Conservation (phyloP, 192 early-diverging fungal genomes). For the Rhizophlyctis rosea region DNA sequence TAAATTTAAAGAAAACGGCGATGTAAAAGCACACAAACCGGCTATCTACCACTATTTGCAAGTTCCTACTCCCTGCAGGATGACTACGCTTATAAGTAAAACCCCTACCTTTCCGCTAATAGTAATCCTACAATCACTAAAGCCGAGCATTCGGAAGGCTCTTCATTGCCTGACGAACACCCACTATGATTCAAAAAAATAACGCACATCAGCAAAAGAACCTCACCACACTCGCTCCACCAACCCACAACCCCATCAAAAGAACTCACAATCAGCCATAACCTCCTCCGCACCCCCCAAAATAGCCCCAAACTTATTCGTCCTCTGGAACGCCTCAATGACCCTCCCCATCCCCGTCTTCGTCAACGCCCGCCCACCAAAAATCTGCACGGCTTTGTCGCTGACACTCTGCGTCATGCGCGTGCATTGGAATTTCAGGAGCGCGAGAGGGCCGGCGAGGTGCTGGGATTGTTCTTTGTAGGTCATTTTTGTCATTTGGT, state of each 20-base stretch:
- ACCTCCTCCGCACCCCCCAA: constrained; percentile 47
- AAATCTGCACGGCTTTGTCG: constrained; percentile 70
- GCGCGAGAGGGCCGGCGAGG: constrained; percentile 64
- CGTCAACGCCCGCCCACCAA: constrained; percentile 70
- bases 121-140: background rate
- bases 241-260: background rate
- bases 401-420: constrained; percentile 56
- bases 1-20: no score
- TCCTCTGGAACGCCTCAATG: constrained; percentile 63
- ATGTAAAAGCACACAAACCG: no score
- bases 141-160: constrained; percentile 29
- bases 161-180: constrained; percentile 61
- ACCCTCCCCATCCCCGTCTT: constrained; percentile 67
- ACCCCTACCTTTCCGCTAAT: no score
- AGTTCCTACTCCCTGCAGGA: no score
- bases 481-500: constrained; percentile 65
- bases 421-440: constrained; percentile 58
- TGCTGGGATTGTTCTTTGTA: constrained; percentile 61
- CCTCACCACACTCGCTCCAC: background rate
- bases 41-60: no score
- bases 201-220: background rate
- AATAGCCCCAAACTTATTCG: constrained; percentile 60
- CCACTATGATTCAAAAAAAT: constrained; percentile 55
- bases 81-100: no score
- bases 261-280: constrained; percentile 7